phyloP scores from a whole-genome alignment of 2,329 filamentous ascomycete species.

The Arachnomyces sp. region DNA sequence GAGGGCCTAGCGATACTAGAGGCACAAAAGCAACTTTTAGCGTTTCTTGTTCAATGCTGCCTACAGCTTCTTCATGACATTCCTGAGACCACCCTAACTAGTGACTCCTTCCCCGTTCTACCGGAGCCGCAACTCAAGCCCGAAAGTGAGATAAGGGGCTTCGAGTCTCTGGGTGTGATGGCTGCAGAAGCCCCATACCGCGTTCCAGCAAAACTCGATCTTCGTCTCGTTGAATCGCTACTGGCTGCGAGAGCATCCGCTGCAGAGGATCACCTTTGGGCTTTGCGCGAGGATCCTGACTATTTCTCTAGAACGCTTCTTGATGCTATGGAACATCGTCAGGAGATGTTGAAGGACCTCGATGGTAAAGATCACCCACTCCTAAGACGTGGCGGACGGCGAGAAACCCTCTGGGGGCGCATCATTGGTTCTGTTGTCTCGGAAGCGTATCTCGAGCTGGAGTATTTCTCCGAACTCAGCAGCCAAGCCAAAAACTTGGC shows the following conservation, averaged over 20 bases:
- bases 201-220: slow-evolving; percentile 39
- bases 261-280: slow-evolving; percentile 48
- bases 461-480: slow-evolving; percentile 34
- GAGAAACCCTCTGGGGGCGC: slow-evolving; percentile 31
- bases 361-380: slow-evolving; percentile 15
- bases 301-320: slow-evolving; percentile 44
- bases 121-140: slow-evolving; percentile 32
- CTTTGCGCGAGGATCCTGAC: slow-evolving; percentile 49
- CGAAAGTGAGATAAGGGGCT: slow-evolving; percentile 17
- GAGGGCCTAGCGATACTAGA: slow-evolving; percentile 47
- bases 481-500: slow-evolving; percentile 17
- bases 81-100: slow-evolving; percentile 18
- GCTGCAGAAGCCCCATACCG: slow-evolving; percentile 48
- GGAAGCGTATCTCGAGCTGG: slow-evolving; percentile 28
- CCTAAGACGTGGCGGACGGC: slow-evolving; percentile 4
- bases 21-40: slow-evolving; percentile 41
- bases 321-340: slow-evolving; percentile 42
- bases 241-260: slow-evolving; percentile 34
- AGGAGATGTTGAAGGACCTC: slow-evolving; percentile 37
- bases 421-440: slow-evolving; percentile 30
- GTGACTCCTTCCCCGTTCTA: slow-evolving; percentile 23
- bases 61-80: slow-evolving; percentile 45
- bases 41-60: slow-evolving; percentile 45
- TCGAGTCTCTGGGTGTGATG: slow-evolving; percentile 33
- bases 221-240: slow-evolving; percentile 38